Evolutionary conservation across 2,329 filamentous ascomycete species (phyloP), one percentile per base, ranked within the genome.

Genomic region (Clonostachys byssicola): DNA sequence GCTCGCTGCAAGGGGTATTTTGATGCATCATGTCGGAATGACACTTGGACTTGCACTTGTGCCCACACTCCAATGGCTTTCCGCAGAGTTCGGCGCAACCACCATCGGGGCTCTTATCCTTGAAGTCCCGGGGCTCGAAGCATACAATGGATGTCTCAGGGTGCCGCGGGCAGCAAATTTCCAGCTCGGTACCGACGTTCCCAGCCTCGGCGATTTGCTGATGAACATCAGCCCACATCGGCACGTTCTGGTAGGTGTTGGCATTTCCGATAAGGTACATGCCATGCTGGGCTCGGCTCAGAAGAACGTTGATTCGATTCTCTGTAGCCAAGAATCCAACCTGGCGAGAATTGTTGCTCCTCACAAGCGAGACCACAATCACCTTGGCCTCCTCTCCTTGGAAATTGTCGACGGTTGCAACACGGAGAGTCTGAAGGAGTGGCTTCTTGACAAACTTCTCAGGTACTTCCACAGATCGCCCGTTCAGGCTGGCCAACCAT

Each of bases 381-480:
- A 92, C 68, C 45, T 88, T 84, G 3, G 81, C 83, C 56, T 92
- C 86, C 57, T 92, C 86, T 0, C 87, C 88, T 55, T 92, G 86
- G 47, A 89, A 91, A 52, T 90, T 91, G 59, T 89, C 85, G 0
- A 89, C 77, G 0, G 84, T 89, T 0, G 85, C 83, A 0, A 85
- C 61, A 5, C 79, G 66, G 4, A 86, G 60, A 2, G 67, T 68
- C 20, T 77, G 66, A 0, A 74, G 56, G 0, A 83, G 64, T 0
- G 65, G 71, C 6, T 65, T 54, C 36, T 59, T 59, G 43, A 18
- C n/a, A 20, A 39, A 47, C 45, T 33, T 44, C 40, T 34, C 45
- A 20, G 41, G 53, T 50, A 7, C 41, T n/a, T 10, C 48, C 48
- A 7, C 55, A 54, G 34, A 58, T 41, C n/a, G 57, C 51, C 12